These are phyloP conservation scores for Ceratobasidium sp. DNA, from an alignment of 1,284 basidiomycete species.

Conservation along the genomic window DNA sequence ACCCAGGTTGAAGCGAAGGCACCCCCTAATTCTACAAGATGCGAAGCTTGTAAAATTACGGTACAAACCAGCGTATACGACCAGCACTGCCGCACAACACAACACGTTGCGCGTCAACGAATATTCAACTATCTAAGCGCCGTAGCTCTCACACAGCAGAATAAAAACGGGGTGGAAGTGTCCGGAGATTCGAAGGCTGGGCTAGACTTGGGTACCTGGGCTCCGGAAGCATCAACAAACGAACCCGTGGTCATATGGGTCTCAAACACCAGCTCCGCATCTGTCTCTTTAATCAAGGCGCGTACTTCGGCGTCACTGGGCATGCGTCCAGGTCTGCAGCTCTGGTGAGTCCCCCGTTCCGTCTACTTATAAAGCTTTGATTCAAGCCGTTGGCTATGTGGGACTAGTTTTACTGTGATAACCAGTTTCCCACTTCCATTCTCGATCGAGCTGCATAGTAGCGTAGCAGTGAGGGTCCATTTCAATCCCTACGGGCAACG, in stretches of 20 bases:
- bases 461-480: constrained; percentile 5
- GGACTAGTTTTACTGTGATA: constrained; percentile 11
- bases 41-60: not conserved
- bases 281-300: constrained; percentile 1
- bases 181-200: constrained; percentile 16
- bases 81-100: not conserved
- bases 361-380: not conserved
- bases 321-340: not conserved
- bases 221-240: not conserved
- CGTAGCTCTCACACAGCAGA: constrained; percentile 6
- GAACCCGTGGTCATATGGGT: not conserved
- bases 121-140: constrained; percentile 26
- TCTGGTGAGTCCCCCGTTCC: not conserved
- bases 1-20: not conserved
- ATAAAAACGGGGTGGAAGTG: constrained; percentile 21
- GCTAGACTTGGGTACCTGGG: constrained; percentile 5
- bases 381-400: not conserved
- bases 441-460: not conserved
- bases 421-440: constrained; percentile 4
- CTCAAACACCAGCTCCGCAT: not conserved
- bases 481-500: constrained; percentile 52
- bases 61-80: not conserved
- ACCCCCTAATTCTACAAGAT: constrained; percentile 7
- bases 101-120: constrained; percentile 1
- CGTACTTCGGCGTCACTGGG: constrained; percentile 15